Conservation (phyloP, 805 yeast genomes). For the Pichia sporocuriosa region DNA sequence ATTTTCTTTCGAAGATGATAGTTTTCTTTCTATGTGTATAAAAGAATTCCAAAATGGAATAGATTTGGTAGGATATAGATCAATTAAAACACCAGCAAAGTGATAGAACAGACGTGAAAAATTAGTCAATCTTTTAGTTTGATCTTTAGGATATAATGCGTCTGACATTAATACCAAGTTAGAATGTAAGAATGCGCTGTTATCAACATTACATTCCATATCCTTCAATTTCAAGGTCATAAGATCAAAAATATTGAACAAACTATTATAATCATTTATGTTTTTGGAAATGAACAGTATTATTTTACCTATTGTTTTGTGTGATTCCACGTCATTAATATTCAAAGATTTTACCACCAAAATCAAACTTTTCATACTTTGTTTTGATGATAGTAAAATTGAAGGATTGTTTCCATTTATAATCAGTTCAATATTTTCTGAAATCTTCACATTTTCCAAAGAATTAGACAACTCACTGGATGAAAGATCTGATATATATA, state of each 20-base stretch:
- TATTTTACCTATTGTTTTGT: background rate
- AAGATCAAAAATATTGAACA: slow-evolving; percentile 17
- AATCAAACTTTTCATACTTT: slow-evolving; percentile 1
- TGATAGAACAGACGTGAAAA: slow-evolving; percentile 41
- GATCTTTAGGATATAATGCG: slow-evolving; percentile 8
- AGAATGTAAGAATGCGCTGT: slow-evolving; percentile 6
- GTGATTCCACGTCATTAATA: slow-evolving; percentile 4
- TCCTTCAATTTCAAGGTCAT: slow-evolving; percentile 17
- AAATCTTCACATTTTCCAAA: background rate
- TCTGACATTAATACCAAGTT: slow-evolving; percentile 16
- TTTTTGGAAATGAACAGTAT: background rate
- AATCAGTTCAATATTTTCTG: background rate
- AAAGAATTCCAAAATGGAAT: slow-evolving; percentile 22
- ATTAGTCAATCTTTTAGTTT: slow-evolving; percentile 37
- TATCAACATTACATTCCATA: slow-evolving; percentile 5
- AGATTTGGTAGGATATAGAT: slow-evolving; percentile 11
- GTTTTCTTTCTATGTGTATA: slow-evolving; percentile 28
- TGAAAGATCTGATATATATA: background rate
- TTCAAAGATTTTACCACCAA: slow-evolving; percentile 3
- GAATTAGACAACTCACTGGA: background rate
- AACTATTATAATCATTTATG: too few relatives aligned
- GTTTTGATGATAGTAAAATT: background rate
- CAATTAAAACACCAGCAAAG: slow-evolving; percentile 27
- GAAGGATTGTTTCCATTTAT: background rate
- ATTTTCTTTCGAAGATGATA: slow-evolving; percentile 11